These are phyloP conservation scores for Gossypium longicalyx DNA, from an alignment of 345 rosid genomes.

Conservation along the genomic window DNA sequence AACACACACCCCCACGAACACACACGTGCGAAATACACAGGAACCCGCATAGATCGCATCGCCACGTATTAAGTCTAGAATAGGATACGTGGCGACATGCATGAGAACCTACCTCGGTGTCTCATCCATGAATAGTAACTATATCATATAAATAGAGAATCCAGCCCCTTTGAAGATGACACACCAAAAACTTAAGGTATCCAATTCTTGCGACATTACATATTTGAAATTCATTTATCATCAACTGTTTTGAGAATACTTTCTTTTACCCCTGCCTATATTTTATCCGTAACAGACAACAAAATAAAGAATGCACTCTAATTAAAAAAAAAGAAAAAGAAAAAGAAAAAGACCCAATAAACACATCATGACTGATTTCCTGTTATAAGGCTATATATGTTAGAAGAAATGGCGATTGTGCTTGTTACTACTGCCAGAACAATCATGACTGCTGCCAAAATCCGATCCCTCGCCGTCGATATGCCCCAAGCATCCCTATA, in stretches of 20 bases:
- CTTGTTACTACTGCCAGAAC: constrained; percentile 42
- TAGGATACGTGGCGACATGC: too few species aligned
- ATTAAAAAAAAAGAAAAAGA: background rate
- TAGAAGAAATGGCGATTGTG: constrained; percentile 39
- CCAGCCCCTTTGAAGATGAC: too few species aligned
- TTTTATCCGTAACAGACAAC: background rate
- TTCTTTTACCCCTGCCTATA: background rate
- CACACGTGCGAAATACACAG: too few species aligned
- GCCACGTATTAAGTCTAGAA: too few species aligned
- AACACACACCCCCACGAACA: too few species aligned
- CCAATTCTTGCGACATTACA: background rate
- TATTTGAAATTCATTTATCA: background rate
- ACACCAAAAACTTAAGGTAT: too few species aligned
- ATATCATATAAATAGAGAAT: too few species aligned
- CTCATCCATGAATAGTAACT: too few species aligned
- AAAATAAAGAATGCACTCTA: background rate
- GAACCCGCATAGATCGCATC: too few species aligned
- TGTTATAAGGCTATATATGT: constrained; percentile 16
- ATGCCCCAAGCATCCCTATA: constrained; percentile 43
- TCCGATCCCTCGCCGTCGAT: constrained; percentile 37
- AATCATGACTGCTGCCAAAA: constrained; percentile 38
- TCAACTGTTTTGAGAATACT: background rate
- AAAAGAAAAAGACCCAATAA: background rate
- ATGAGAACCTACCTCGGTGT: too few species aligned
- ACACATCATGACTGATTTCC: constrained; percentile 3